A percentile compares a stretch with the other conserved stretches of the same genome.
Evolutionary conservation across 2,329 filamentous ascomycete genomes (phyloP).

Genomic region (Byssothecium circinans): DNA sequence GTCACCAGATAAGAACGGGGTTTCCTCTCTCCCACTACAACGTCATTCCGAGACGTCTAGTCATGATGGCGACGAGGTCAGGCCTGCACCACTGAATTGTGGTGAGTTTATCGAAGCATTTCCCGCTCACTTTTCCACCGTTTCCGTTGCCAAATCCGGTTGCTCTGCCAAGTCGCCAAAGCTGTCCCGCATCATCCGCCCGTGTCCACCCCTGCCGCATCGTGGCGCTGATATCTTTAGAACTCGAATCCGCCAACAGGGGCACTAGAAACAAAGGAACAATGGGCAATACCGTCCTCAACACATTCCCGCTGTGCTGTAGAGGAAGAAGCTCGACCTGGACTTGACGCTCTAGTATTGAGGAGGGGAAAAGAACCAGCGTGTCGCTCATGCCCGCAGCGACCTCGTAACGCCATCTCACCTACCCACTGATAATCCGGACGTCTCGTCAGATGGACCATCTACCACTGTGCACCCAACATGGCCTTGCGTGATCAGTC

Average conservation of each 20-base stretch:
- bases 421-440: constrained; percentile 1
- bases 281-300: too few relatives aligned
- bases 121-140: too few relatives aligned
- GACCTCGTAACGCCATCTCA: too few relatives aligned
- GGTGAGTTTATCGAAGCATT: too few relatives aligned
- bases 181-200: neutral
- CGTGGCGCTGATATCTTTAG: constrained; percentile 20
- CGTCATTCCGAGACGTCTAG: neutral
- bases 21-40: neutral
- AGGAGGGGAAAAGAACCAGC: too few relatives aligned
- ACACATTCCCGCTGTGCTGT: too few relatives aligned
- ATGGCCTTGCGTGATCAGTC: constrained; percentile 22
- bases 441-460: constrained; percentile 8
- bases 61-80: neutral
- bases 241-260: constrained; percentile 12
- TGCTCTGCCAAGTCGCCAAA: constrained; percentile 15
- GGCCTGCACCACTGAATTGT: too few relatives aligned
- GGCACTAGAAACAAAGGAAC: neutral
- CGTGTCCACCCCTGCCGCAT: constrained; percentile 7
- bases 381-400: too few relatives aligned
- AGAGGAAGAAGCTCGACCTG: too few relatives aligned
- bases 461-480: constrained; percentile 2
- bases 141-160: too few relatives aligned
- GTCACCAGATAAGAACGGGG: neutral
- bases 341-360: too few relatives aligned